Evolutionary conservation across 257 asterid genomes (phyloP).

Genomic region (Solanum ahanhuiri): DNA sequence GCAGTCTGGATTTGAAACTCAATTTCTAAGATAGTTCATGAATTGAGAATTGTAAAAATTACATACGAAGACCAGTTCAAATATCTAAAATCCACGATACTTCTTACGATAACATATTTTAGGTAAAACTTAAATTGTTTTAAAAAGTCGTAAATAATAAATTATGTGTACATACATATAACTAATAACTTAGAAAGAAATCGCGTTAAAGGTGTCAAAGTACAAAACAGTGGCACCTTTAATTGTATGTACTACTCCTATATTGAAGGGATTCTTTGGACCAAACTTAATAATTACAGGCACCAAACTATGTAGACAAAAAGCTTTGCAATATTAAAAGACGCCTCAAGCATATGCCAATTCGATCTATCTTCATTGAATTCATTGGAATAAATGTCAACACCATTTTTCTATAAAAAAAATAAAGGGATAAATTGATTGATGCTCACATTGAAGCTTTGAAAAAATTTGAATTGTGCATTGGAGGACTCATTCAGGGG

Average conservation of each 20-base stretch:
- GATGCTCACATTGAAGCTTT: too few species aligned
- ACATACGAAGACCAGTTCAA: neutral
- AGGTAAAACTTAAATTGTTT: neutral
- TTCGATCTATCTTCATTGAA: neutral
- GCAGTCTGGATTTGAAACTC: neutral
- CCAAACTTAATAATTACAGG: neutral
- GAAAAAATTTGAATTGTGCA: too few species aligned
- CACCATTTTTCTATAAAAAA: neutral
- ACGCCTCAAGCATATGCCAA: neutral
- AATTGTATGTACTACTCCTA: neutral
- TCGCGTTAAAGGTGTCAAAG: neutral
- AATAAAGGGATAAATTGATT: too few species aligned
- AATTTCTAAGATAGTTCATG: neutral
- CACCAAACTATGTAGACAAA: neutral
- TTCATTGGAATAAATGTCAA: neutral
- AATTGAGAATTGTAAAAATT: neutral
- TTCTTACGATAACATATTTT: neutral
- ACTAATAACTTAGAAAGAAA: neutral
- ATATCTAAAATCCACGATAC: neutral
- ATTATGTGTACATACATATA: neutral
- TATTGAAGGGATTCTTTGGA: neutral
- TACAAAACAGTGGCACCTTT: neutral
- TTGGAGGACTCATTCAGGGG: too few species aligned
- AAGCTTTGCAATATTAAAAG: neutral
- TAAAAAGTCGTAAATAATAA: neutral